Conservation (phyloP, 176 grass and related monocot species). For the Cenchrus purpureus region DNA sequence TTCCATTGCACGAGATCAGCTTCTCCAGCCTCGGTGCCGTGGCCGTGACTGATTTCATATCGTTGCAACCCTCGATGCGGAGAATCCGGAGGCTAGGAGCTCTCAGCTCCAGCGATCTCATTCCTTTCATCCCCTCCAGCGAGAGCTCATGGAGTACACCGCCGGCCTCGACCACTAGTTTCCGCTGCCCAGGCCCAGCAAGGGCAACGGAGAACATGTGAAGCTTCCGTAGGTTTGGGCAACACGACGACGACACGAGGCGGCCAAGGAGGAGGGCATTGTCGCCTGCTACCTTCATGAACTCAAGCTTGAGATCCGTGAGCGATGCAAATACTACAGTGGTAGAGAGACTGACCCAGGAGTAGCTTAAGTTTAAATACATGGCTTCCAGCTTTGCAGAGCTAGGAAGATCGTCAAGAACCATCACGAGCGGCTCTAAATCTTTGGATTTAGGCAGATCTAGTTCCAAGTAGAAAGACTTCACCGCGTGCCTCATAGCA, state of each 20-base stretch:
- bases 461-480: not conserved
- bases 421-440: not conserved
- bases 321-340: not conserved
- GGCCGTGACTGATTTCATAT: no score
- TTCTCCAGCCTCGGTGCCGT: not conserved
- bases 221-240: slow-evolving; percentile 2
- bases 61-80: not conserved
- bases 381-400: not conserved
- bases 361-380: not conserved
- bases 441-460: no score
- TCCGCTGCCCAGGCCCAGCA: accelerated
- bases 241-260: slow-evolving; percentile 1
- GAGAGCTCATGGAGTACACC: not conserved
- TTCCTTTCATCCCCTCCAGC: accelerated
- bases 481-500: not conserved
- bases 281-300: not conserved
- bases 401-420: not conserved
- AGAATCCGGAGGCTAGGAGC: not conserved
- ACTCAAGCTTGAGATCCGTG: not conserved
- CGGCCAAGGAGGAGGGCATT: not conserved
- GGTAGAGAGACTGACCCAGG: not conserved
- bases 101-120: not conserved
- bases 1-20: not conserved
- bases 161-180: not conserved
- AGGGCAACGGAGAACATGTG: not conserved